Conservation (phyloP, 1,139 yeast species). For the Yamadazyma pseudoaaseri region DNA sequence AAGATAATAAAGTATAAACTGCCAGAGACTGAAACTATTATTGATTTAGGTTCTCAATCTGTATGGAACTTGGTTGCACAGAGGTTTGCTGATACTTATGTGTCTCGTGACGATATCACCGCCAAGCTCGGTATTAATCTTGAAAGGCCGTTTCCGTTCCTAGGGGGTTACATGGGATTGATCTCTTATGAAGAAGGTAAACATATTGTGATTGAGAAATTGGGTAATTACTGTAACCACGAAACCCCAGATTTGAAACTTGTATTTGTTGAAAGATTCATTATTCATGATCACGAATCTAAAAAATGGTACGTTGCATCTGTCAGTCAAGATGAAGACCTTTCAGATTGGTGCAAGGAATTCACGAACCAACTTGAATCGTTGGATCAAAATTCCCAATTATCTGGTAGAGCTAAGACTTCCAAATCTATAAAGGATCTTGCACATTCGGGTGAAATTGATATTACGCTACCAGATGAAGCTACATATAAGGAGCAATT, state of each 20-base stretch:
- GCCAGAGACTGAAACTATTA: neutral
- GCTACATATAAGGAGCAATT: slow-evolving; percentile 57
- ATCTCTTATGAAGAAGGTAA: slow-evolving; percentile 85
- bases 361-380: slow-evolving; percentile 13
- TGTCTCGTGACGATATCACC: slow-evolving; percentile 20
- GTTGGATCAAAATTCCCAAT: neutral
- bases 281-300: slow-evolving; percentile 52
- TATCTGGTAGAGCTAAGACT: slow-evolving; percentile 8
- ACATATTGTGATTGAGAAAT: slow-evolving; percentile 32
- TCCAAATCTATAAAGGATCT: slow-evolving; percentile 27
- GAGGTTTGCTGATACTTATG: slow-evolving; percentile 20
- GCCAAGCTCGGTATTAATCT: slow-evolving; percentile 13
- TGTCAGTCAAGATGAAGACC: slow-evolving; percentile 31
- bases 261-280: slow-evolving; percentile 65
- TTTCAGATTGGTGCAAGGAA: slow-evolving; percentile 32
- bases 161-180: slow-evolving; percentile 87
- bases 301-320: slow-evolving; percentile 57
- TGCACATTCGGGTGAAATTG: slow-evolving; percentile 20
- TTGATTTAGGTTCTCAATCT: slow-evolving; percentile 10
- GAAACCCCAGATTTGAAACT: slow-evolving; percentile 72
- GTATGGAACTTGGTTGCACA: slow-evolving; percentile 27
- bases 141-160: slow-evolving; percentile 58
- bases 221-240: slow-evolving; percentile 27
- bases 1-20: slow-evolving; percentile 16
- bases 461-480: slow-evolving; percentile 53